Evolutionary conservation across 2,329 filamentous ascomycete genomes (phyloP).

Genomic region (Gyromitra esculenta): DNA sequence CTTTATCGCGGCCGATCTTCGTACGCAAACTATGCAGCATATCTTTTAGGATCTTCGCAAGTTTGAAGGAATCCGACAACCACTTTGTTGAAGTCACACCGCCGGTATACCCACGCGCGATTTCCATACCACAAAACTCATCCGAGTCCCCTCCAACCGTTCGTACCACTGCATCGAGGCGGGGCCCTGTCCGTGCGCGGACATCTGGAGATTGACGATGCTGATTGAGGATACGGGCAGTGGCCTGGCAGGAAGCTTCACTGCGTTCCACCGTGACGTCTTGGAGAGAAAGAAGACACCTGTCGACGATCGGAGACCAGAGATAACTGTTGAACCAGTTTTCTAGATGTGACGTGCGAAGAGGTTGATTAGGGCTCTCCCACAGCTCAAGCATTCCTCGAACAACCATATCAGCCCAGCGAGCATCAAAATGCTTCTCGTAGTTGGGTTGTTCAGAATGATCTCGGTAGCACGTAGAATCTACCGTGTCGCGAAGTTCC

Average conservation of each 20-base stretch:
- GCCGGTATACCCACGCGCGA: slow-evolving; percentile 20
- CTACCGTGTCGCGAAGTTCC: slow-evolving; percentile 20
- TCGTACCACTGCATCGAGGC: slow-evolving; percentile 21
- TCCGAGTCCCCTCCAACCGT: not conserved
- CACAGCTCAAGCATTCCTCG: slow-evolving; percentile 26
- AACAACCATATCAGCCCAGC: slow-evolving; percentile 42
- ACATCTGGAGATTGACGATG: not conserved
- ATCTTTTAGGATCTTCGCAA: slow-evolving; percentile 22
- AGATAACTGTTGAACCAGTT: slow-evolving; percentile 38
- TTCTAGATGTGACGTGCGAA: slow-evolving; percentile 27
- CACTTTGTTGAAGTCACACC: slow-evolving; percentile 33
- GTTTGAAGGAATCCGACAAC: slow-evolving; percentile 16
- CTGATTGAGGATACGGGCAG: not conserved
- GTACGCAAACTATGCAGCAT: slow-evolving; percentile 20
- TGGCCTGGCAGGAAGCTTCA: slow-evolving; percentile 16
- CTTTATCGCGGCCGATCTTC: slow-evolving; percentile 10
- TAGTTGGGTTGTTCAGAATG: slow-evolving; percentile 3
- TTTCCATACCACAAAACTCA: slow-evolving; percentile 34
- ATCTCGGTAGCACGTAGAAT: slow-evolving; percentile 8
- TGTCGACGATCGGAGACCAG: slow-evolving; percentile 39
- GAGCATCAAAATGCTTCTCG: slow-evolving; percentile 24
- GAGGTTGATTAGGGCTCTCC: slow-evolving; percentile 18
- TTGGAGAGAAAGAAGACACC: slow-evolving; percentile 30
- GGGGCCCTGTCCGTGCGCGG: slow-evolving; percentile 19
- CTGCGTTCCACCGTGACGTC: slow-evolving; percentile 34